Evolutionary conservation across 2,329 filamentous ascomycete species (phyloP), one percentile per base, ranked within the genome.

Genomic region (Paraphoma chrysanthemicola): DNA sequence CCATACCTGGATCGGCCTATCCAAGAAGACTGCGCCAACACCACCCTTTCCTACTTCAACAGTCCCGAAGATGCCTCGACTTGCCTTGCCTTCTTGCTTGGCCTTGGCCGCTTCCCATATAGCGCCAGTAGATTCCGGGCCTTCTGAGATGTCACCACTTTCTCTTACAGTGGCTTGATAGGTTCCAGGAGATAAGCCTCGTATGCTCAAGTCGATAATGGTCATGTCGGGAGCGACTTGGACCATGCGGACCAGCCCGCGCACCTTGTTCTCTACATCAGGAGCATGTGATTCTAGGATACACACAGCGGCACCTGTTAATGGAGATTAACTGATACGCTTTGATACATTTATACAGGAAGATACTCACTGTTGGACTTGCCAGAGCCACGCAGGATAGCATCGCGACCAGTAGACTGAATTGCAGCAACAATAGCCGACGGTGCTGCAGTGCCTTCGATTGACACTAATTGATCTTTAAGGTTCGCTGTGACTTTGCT

Each of bases 211-310:
- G 78, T 99, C 95, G 62, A 98, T 84, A 51, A 98, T 81, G 11
- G 93, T 97, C 68, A 91, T 84, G 42, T 84, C 87, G 3, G 90
- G 84, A 49, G 87, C 88, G 48, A 97, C 92, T 73, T 98, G 92
- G 42, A 99, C 94, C 90, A 99, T 96, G 66, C 95, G 88, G 59
- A 91, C 92, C 41, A 99, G 82, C 29, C 95, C 95, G 65, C 91
- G 87, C 50, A 99, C 93, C 67, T 90, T 83, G 69, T 89, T 85
- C 63, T 80, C 76, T 53, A 88, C 84, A 54, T 78, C 77, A 38
- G 77, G 80, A 44, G 88, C 85, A 71, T 92, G 88, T 54, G 92
- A 96, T 82, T 99, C 95, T 58, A 99, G 87, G 71, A 99, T 98
- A 79, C 93, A 97, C 43, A 99, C 95, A 44, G 94, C 92, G 30